phyloP scores from a whole-genome alignment of 2,329 filamentous ascomycete genomes.

The Daldinia sp. region DNA sequence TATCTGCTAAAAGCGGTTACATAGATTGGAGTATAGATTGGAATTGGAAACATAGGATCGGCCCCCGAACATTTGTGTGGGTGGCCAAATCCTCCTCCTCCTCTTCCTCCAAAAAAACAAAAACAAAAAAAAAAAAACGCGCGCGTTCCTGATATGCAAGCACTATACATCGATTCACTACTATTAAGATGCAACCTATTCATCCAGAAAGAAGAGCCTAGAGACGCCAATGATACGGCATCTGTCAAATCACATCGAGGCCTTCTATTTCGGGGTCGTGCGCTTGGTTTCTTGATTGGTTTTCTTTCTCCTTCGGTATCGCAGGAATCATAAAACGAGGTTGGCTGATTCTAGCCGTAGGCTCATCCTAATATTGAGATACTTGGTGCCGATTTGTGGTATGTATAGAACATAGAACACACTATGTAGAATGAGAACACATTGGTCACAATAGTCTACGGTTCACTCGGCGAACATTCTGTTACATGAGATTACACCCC shows the following conservation, averaged over 20 bases:
- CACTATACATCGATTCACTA: conserved; percentile 29
- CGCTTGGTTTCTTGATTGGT: background rate
- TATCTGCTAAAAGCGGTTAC: conserved; percentile 37
- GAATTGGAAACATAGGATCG: conserved; percentile 37
- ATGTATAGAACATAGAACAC: no score
- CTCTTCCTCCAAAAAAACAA: no score
- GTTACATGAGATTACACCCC: conserved; percentile 36
- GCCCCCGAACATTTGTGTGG: conserved; percentile 24
- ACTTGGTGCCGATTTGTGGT: conserved; percentile 19
- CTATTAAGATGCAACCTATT: conserved; percentile 35
- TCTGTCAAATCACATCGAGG: conserved; percentile 27
- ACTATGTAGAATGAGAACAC: conserved; percentile 4
- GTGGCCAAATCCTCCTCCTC: conserved; percentile 35
- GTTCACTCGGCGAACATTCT: conserved; percentile 18
- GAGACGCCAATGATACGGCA: conserved; percentile 23
- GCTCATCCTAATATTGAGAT: conserved; percentile 21
- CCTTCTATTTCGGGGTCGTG: conserved; percentile 30
- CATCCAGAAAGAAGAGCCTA: conserved; percentile 27
- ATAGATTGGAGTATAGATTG: conserved; percentile 34
- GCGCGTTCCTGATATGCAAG: conserved; percentile 39
- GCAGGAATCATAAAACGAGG: conserved; percentile 22
- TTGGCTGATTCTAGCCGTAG: conserved; percentile 29
- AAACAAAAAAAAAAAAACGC: conserved; percentile 19
- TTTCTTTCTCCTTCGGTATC: conserved; percentile 15
- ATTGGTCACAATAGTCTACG: conserved; percentile 13